Evolutionary conservation across 352 stramenopile genomes (phyloP).

Genomic region (Globisporangium megalacanthum): DNA sequence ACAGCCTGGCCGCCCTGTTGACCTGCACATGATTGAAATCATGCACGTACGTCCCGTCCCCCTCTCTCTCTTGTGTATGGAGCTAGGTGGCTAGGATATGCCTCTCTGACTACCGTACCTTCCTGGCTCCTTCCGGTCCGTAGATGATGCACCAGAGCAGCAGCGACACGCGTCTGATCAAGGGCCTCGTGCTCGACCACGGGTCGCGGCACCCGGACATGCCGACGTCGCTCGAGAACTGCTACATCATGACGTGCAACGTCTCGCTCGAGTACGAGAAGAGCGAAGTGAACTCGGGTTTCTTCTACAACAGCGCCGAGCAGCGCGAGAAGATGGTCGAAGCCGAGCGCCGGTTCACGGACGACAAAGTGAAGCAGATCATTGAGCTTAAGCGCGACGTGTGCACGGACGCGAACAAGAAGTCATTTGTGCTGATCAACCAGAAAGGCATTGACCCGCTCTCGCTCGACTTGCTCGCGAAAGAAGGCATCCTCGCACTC

Average conservation of each 20-base stretch:
- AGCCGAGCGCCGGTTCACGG: slow-evolving; percentile 92
- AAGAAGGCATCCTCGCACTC: slow-evolving; percentile 98
- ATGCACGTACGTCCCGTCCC: slow-evolving; percentile 84
- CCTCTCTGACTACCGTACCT: neutral
- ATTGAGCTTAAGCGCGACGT: slow-evolving; percentile 98
- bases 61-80: neutral
- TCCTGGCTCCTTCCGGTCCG: neutral
- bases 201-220: slow-evolving; percentile 98
- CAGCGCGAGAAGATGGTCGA: slow-evolving; percentile 98
- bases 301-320: slow-evolving; percentile 98
- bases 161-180: slow-evolving; percentile 92
- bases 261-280: slow-evolving; percentile 99
- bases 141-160: slow-evolving; percentile 96
- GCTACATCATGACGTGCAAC: slow-evolving; percentile 99
- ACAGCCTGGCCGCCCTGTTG: slow-evolving; percentile 79
- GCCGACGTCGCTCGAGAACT: slow-evolving; percentile 95
- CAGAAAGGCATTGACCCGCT: slow-evolving; percentile 99
- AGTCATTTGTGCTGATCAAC: slow-evolving; percentile 99
- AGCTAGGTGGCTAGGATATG: neutral
- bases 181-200: slow-evolving; percentile 98
- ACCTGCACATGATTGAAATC: slow-evolving; percentile 99
- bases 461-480: slow-evolving; percentile 99
- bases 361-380: slow-evolving; percentile 96
- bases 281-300: slow-evolving; percentile 97
- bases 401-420: slow-evolving; percentile 94